Conservation (phyloP, 169 alveolate species). For the Plasmodium vinckei region DNA sequence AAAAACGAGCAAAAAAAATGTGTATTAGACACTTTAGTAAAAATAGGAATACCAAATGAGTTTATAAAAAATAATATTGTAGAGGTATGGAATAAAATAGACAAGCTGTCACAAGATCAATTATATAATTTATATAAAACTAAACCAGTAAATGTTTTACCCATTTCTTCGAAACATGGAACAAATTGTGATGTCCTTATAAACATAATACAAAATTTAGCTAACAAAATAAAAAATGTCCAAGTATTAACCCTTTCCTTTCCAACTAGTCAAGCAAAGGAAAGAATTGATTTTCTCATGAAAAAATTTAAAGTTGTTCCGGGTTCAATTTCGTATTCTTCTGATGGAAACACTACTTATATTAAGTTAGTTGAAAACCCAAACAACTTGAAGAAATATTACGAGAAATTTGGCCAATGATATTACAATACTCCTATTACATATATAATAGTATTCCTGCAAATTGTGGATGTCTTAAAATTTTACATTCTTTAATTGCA, state of each 20-base stretch:
- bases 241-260: conserved; percentile 35
- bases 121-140: conserved; percentile 21
- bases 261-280: conserved; percentile 42
- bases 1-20: conserved; percentile 82
- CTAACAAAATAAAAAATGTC: conserved; percentile 46
- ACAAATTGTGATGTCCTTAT: conserved; percentile 66
- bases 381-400: conserved; percentile 38
- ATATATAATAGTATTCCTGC: too few species aligned
- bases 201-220: conserved; percentile 23
- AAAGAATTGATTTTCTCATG: conserved; percentile 29
- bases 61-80: conserved; percentile 82
- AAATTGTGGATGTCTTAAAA: too few species aligned
- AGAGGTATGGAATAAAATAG: conserved; percentile 95
- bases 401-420: conserved; percentile 12
- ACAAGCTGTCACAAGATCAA: conserved; percentile 81
- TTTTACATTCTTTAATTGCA: too few species aligned
- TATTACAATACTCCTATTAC: too few species aligned
- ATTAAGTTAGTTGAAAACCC: conserved; percentile 64
- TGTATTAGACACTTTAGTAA: conserved; percentile 89
- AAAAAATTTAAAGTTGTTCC: conserved; percentile 69
- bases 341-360: conserved; percentile 60
- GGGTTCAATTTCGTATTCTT: conserved; percentile 57
- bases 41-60: conserved; percentile 85
- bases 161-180: conserved; percentile 65
- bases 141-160: conserved; percentile 63